Evolutionary conservation across 352 stramenopile genomes (phyloP).

Genomic region (Plasmopara halstedii): DNA sequence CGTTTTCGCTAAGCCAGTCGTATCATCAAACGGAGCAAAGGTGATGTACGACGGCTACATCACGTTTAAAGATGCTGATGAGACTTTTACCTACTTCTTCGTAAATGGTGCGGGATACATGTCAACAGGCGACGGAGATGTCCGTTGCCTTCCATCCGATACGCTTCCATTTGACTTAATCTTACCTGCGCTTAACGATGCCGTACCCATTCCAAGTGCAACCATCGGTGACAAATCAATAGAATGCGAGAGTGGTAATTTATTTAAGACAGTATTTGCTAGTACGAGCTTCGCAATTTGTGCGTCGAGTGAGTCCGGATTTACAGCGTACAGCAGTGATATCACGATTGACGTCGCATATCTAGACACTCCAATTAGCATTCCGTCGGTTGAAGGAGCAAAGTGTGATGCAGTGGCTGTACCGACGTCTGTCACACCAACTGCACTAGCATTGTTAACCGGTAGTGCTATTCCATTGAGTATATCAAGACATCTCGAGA

Average conservation of each 20-base stretch:
- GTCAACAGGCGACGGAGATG: background rate
- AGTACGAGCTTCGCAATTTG: slow-evolving; percentile 23
- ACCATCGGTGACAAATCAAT: slow-evolving; percentile 6
- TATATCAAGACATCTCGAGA: slow-evolving; percentile 6
- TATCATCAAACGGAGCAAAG: slow-evolving; percentile 2
- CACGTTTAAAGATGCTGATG: slow-evolving; percentile 9
- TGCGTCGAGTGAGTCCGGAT: slow-evolving; percentile 5
- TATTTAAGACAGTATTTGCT: slow-evolving; percentile 26
- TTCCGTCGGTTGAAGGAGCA: slow-evolving; percentile 1
- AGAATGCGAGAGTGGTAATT: slow-evolving; percentile 14
- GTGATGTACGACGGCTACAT: slow-evolving; percentile 27
- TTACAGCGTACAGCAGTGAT: slow-evolving; percentile 24
- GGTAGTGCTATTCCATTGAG: slow-evolving; percentile 1
- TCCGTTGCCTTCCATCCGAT: slow-evolving; percentile 8
- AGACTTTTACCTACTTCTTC: slow-evolving; percentile 17
- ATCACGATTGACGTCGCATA: slow-evolving; percentile 26
- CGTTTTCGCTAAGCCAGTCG: slow-evolving; percentile 23
- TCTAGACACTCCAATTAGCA: slow-evolving; percentile 1
- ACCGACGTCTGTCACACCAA: slow-evolving; percentile 5
- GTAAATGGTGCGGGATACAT: slow-evolving; percentile 18
- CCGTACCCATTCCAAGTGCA: slow-evolving; percentile 5
- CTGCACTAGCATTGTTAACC: slow-evolving; percentile 8
- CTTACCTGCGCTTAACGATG: slow-evolving; percentile 11
- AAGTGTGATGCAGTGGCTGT: slow-evolving; percentile 3
- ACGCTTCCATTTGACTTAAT: slow-evolving; percentile 20